phyloP scores from a whole-genome alignment of 163 green algal genomes.

The Scenedesmus sp. region DNA sequence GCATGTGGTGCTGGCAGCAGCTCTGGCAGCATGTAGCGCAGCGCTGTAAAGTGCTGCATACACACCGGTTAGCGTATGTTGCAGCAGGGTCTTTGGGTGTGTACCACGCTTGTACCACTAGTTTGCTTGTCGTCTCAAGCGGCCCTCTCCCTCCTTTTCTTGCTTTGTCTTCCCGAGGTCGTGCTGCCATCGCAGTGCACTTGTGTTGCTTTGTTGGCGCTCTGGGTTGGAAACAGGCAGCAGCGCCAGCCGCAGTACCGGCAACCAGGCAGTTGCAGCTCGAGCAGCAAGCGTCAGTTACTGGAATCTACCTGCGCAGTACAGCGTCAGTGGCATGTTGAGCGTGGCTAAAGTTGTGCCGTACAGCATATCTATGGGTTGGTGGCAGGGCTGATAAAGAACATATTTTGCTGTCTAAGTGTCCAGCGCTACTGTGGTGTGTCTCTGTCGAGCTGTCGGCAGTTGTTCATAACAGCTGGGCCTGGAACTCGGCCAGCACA shows the following conservation, averaged over 20 bases:
- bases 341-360: not conserved
- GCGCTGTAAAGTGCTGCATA: not conserved
- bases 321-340: not conserved
- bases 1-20: not conserved
- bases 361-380: not conserved
- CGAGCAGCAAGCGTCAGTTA: not conserved
- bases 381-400: not conserved
- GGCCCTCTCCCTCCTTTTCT: not conserved
- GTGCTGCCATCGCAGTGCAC: not conserved
- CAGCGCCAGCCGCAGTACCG: not conserved
- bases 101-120: slow-evolving; percentile 14
- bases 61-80: not conserved
- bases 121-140: not conserved
- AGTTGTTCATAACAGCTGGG: not conserved
- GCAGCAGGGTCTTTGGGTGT: not conserved
- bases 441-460: slow-evolving; percentile 1
- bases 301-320: not conserved
- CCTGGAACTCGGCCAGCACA: not conserved
- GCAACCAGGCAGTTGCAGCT: not conserved
- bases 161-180: not conserved
- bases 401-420: not conserved
- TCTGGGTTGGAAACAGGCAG: not conserved
- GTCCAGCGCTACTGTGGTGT: not conserved
- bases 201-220: not conserved
- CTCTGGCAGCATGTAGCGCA: not conserved